These are phyloP conservation scores for Penicillium sp. DNA, from an alignment of 2,329 filamentous ascomycete species.

Conservation along the genomic window DNA sequence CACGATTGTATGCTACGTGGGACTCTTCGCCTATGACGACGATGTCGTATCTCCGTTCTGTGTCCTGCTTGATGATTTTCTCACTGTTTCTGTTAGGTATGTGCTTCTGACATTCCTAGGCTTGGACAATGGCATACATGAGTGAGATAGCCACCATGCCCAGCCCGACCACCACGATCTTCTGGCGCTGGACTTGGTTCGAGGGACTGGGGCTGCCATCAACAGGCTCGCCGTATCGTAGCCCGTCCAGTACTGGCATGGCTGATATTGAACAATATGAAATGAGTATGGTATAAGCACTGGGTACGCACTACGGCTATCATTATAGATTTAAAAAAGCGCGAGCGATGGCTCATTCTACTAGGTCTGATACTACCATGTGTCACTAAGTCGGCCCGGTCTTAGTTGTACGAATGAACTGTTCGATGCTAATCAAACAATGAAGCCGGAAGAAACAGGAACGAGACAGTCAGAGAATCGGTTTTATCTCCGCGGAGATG, in stretches of 20 bases:
- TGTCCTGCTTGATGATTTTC: slow-evolving; percentile 82
- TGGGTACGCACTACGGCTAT: slow-evolving; percentile 6
- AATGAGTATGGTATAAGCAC: neutral
- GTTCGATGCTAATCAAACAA: neutral
- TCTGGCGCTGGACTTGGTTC: slow-evolving; percentile 49
- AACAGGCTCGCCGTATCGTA: slow-evolving; percentile 25
- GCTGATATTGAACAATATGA: neutral
- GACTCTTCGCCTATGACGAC: slow-evolving; percentile 85
- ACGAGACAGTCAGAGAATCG: too few species aligned
- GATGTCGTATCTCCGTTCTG: slow-evolving; percentile 74
- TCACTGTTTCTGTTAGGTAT: slow-evolving; percentile 56
- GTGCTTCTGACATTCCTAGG: neutral
- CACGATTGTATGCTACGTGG: slow-evolving; percentile 86
- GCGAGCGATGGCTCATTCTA: neutral
- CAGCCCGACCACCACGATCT: slow-evolving; percentile 77
- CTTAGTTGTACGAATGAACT: neutral
- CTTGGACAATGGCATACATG: slow-evolving; percentile 60
- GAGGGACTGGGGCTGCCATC: slow-evolving; percentile 18
- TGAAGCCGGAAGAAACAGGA: slow-evolving; percentile 11
- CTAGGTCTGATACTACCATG: neutral
- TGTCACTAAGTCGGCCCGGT: neutral
- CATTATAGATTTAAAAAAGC: slow-evolving; percentile 12
- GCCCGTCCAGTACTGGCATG: slow-evolving; percentile 35
- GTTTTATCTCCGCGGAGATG: slow-evolving; percentile 22
- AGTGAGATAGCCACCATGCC: slow-evolving; percentile 91